Conservation (phyloP, 805 yeast genomes). For the Starmerella riodocensis region DNA sequence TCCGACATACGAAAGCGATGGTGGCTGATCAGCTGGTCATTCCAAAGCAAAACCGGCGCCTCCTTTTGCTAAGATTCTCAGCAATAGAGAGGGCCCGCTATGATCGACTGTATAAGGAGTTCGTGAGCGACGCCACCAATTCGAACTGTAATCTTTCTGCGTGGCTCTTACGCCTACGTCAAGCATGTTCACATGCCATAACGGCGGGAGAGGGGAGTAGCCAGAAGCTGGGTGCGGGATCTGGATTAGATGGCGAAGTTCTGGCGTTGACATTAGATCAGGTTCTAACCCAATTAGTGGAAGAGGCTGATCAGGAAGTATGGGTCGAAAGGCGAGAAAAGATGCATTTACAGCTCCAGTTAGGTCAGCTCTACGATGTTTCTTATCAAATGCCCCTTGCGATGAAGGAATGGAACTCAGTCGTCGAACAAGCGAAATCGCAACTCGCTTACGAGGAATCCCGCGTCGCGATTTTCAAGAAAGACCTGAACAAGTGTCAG, state of each 20-base stretch:
- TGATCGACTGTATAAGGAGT: slow-evolving; percentile 46
- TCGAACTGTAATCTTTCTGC: slow-evolving; percentile 31
- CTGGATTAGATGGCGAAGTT: not conserved
- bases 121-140: slow-evolving; percentile 38
- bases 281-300: slow-evolving; percentile 53
- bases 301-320: slow-evolving; percentile 37
- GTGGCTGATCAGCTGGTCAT: slow-evolving; percentile 62
- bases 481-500: not conserved
- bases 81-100: slow-evolving; percentile 80
- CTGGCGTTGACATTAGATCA: slow-evolving; percentile 44
- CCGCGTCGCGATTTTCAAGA: slow-evolving; percentile 4
- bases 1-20: slow-evolving; percentile 76
- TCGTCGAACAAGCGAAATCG: slow-evolving; percentile 17
- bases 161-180: slow-evolving; percentile 61
- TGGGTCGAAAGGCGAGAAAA: slow-evolving; percentile 8
- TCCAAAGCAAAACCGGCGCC: slow-evolving; percentile 63
- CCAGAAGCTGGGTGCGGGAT: not conserved
- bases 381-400: slow-evolving; percentile 41
- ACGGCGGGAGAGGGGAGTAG: not conserved
- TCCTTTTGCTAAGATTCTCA: slow-evolving; percentile 62
- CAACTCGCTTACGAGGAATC: slow-evolving; percentile 1
- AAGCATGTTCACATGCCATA: slow-evolving; percentile 68
- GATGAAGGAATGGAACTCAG: slow-evolving; percentile 31
- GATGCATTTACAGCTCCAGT: slow-evolving; percentile 34
- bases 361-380: slow-evolving; percentile 60